Evolutionary conservation across 2,329 filamentous ascomycete genomes (phyloP), one percentile per base, ranked within the genome.

Genomic region (Pseudogymnoascus sp.): DNA sequence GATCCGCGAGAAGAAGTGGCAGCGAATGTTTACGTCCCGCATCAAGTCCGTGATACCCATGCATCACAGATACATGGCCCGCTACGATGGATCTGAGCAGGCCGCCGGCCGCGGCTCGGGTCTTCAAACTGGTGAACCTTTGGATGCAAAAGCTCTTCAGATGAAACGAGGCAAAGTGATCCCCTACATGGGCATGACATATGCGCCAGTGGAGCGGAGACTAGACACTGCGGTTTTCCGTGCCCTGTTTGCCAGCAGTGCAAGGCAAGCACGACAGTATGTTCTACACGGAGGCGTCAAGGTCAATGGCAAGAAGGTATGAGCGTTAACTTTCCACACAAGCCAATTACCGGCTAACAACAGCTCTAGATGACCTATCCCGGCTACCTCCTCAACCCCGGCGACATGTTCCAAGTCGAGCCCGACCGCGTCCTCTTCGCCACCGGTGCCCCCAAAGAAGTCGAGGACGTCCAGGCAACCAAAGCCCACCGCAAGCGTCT

Each of bases 391-490:
- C 84, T 99, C 40, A 99, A 99, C 76, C 96, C 95, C 2, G 95
- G 95, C 69, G 95, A 99, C 75, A 91, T 99, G 86, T 99, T 99
- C 82, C 91, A 96, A 75, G 93, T 99, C 70, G 89, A 97, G 18
- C 83, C 90, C 37, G 91, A 96, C 40, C 86, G 88, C 70, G 95
- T 99, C 63, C 82, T 99, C 76, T 93, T 84, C 71, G 93, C 91
- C 36, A 96, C 93, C 1, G 95, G 95, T 64, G 82, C 84, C 25
- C 83, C 84, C 59, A 95, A 92, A 76, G 76, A 81, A 59, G 18
- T 11, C 12, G 61, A 66, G 18, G 69, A 72, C 36, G 61, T 68
- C 25, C 65, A 64, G 63, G 53, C 56, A 61, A 63, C 36, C 44
- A 25, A 56, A 31, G 18, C 65, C 61, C 44, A 44, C 40, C 34